Percentiles rank a stretch among this genome's conserved stretches.
Conservation (phyloP, 2,329 filamentous ascomycete species). For the Ciborinia camelliae region DNA sequence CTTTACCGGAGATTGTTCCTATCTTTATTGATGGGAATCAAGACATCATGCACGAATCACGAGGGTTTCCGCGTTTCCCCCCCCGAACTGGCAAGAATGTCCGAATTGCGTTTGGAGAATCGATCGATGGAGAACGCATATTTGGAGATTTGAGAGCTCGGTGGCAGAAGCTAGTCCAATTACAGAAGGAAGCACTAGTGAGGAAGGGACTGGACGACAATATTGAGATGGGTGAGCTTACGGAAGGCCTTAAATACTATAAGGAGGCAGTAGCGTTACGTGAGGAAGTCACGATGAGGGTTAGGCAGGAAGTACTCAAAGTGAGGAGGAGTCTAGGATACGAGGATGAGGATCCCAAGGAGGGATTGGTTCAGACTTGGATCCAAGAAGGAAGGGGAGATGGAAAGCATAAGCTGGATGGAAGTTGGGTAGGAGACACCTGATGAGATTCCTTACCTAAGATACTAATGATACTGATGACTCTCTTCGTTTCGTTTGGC, state of each 20-base stretch:
- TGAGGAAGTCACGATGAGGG: constrained; percentile 73
- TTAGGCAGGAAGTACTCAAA: constrained; percentile 77
- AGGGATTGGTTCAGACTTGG: constrained; percentile 80
- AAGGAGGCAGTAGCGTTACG: constrained; percentile 74
- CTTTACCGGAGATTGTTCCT: constrained; percentile 82
- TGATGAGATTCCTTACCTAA: constrained; percentile 2
- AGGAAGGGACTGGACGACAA: constrained; percentile 34
- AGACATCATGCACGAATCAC: constrained; percentile 80
- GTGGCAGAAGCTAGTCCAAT: constrained; percentile 66
- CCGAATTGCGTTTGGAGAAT: constrained; percentile 74
- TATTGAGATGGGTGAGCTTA: constrained; percentile 56
- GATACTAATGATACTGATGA: background rate
- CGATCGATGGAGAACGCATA: constrained; percentile 65
- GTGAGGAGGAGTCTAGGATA: constrained; percentile 66
- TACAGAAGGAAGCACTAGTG: constrained; percentile 45
- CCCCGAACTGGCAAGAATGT: constrained; percentile 71
- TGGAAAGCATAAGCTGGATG: constrained; percentile 24
- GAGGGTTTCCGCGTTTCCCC: constrained; percentile 74
- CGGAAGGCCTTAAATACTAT: constrained; percentile 62
- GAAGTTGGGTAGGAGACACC: constrained; percentile 24
- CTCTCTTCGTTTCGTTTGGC: background rate
- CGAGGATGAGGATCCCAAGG: constrained; percentile 75
- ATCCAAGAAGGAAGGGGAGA: constrained; percentile 40
- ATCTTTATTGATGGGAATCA: constrained; percentile 94
- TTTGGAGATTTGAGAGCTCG: constrained; percentile 74